Percentiles rank a stretch among this genome's conserved stretches.
These are phyloP conservation scores for Penicillium freii DNA, from an alignment of 2,329 filamentous ascomycete genomes.

Conservation along the genomic window DNA sequence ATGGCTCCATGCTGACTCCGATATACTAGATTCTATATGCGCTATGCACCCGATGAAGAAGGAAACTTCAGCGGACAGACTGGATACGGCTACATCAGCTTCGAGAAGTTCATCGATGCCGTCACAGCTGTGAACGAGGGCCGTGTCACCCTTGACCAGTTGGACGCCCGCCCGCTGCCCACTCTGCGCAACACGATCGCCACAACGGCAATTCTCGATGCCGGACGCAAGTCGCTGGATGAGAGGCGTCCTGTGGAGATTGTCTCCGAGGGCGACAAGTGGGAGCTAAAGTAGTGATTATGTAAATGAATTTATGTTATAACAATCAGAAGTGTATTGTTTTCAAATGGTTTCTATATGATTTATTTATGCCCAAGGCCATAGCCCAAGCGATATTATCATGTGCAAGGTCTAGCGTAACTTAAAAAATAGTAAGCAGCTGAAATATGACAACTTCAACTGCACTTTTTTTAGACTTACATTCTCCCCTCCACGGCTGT, in stretches of 20 bases:
- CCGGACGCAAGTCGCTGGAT: conserved; percentile 79
- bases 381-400: neutral
- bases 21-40: conserved; percentile 74
- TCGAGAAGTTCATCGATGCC: conserved; percentile 94
- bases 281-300: conserved; percentile 62
- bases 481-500: no score
- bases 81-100: conserved; percentile 89
- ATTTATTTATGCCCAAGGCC: neutral
- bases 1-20: neutral
- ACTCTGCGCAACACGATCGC: conserved; percentile 87
- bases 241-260: conserved; percentile 78
- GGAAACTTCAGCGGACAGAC: conserved; percentile 90
- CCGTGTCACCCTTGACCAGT: conserved; percentile 66
- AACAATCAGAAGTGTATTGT: neutral
- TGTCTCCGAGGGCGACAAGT: conserved; percentile 45
- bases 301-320: neutral
- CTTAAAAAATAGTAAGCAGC: conserved; percentile 1
- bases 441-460: neutral
- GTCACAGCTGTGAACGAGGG: conserved; percentile 76
- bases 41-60: conserved; percentile 89
- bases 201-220: conserved; percentile 87
- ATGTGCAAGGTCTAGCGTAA: neutral
- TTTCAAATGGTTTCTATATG: neutral
- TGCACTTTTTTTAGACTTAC: neutral
- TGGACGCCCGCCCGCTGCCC: conserved; percentile 77